Percentiles rank a stretch among this genome's conserved stretches.
phyloP scores from a whole-genome alignment of 768 basidiomycete species.

The Termitomyces sp. region DNA sequence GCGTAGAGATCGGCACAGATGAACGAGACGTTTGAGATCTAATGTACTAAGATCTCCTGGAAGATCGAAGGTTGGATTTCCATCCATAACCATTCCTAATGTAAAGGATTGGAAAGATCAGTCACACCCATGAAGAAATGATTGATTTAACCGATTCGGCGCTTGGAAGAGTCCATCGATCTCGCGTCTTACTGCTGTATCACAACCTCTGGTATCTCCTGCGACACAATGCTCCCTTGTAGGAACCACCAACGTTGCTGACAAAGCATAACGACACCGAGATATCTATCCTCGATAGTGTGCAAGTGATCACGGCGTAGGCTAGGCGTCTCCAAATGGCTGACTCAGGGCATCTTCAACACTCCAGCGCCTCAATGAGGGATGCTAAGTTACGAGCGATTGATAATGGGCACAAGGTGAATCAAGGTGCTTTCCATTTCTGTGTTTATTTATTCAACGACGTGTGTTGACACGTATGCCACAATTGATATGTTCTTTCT shows the following conservation, averaged over 20 bases:
- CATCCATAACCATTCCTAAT: no score
- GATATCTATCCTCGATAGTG: no score
- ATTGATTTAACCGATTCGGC: not conserved
- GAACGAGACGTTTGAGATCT: not conserved
- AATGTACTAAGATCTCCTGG: not conserved
- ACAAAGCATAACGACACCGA: not conserved
- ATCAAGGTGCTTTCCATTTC: not conserved
- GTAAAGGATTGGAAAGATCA: no score
- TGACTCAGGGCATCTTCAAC: not conserved
- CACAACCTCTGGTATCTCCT: not conserved
- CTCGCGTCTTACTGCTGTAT: not conserved
- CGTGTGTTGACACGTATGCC: no score
- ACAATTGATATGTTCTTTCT: not conserved
- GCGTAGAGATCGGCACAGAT: not conserved
- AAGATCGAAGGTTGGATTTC: not conserved
- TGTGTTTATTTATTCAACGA: no score
- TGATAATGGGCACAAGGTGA: conserved; percentile 1
- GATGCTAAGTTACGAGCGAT: not conserved
- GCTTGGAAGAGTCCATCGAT: no score
- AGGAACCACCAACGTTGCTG: not conserved
- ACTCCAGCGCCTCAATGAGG: not conserved
- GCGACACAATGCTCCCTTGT: not conserved
- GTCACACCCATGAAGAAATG: not conserved
- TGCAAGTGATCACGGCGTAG: not conserved
- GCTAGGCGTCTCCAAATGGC: no score